Percentiles rank a stretch among this genome's conserved stretches.
These are phyloP conservation scores for Tuber microsphaerosporum DNA, from an alignment of 495 filamentous ascomycete genomes.

Conservation along the genomic window DNA sequence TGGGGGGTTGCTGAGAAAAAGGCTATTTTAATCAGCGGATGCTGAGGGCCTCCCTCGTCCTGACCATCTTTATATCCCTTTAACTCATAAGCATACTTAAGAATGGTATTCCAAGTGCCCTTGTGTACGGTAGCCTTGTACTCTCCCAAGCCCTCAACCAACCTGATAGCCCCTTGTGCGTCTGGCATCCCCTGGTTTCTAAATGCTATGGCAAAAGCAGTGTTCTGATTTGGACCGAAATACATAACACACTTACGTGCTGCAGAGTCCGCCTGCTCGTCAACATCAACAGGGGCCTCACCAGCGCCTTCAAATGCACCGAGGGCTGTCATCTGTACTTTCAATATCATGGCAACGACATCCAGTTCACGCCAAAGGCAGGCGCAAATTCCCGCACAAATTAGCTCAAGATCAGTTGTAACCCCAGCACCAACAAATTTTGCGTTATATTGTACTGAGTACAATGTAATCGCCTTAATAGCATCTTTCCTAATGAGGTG, in stretches of 20 bases:
- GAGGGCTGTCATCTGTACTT: conserved; percentile 37
- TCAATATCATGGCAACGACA: conserved; percentile 60
- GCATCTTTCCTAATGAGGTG: conserved; percentile 52
- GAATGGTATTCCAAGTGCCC: conserved; percentile 61
- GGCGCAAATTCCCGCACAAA: conserved; percentile 58
- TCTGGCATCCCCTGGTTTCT: too few relatives aligned
- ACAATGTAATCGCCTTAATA: conserved; percentile 50
- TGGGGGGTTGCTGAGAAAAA: conserved; percentile 85
- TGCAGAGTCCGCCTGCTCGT: conserved; percentile 83
- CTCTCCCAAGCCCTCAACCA: conserved; percentile 55
- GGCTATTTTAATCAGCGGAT: conserved; percentile 54
- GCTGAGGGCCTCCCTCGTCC: not conserved
- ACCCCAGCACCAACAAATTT: conserved; percentile 63
- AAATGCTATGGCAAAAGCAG: too few relatives aligned
- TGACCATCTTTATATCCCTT: conserved; percentile 49
- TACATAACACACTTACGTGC: conserved; percentile 71
- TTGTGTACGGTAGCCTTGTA: conserved; percentile 57
- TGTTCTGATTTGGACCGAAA: too few relatives aligned
- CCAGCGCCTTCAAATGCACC: conserved; percentile 13
- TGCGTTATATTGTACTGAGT: conserved; percentile 55
- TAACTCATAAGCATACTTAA: conserved; percentile 60
- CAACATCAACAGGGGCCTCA: conserved; percentile 49
- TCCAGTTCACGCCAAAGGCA: conserved; percentile 73
- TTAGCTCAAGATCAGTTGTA: conserved; percentile 48
- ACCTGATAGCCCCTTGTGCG: conserved; percentile 45